These are phyloP conservation scores for Phytophthora palmivora DNA, from an alignment of 352 stramenopile genomes.

Conservation along the genomic window DNA sequence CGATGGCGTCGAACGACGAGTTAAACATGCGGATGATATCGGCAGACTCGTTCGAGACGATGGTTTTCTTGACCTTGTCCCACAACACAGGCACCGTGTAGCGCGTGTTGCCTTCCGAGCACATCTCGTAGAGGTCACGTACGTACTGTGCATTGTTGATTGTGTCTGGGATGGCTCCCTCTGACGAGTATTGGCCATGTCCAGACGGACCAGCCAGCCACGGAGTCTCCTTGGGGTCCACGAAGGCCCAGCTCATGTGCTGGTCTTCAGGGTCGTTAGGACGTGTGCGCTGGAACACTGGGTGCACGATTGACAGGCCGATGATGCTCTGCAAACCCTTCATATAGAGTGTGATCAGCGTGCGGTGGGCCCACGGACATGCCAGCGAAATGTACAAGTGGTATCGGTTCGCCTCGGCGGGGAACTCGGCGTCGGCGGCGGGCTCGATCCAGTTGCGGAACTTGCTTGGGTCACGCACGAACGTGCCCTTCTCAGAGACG, in stretches of 20 bases:
- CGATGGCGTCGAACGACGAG: conserved; percentile 75
- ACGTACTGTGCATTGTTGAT: conserved; percentile 72
- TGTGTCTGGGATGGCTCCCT: conserved; percentile 64
- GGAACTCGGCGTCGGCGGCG: conserved; percentile 64
- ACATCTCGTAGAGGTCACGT: conserved; percentile 86
- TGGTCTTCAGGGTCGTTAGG: conserved; percentile 73
- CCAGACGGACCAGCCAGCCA: conserved; percentile 71
- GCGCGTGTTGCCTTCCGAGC: conserved; percentile 74
- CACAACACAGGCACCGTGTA: conserved; percentile 93
- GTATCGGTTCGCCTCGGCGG: conserved; percentile 77
- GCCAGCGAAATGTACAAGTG: conserved; percentile 97
- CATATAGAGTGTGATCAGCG: conserved; percentile 87
- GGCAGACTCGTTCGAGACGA: conserved; percentile 95
- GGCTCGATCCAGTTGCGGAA: conserved; percentile 87
- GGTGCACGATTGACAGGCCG: conserved; percentile 92
- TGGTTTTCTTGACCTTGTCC: conserved; percentile 90
- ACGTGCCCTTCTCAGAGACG: conserved; percentile 73
- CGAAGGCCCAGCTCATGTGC: conserved; percentile 86
- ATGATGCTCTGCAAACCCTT: conserved; percentile 97
- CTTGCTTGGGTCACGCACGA: conserved; percentile 75
- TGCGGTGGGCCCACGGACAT: conserved; percentile 91
- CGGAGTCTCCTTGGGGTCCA: conserved; percentile 69
- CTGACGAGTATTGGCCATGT: conserved; percentile 72
- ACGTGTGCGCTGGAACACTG: conserved; percentile 81
- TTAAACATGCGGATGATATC: conserved; percentile 95